Base-by-base conservation (phyloP, 306 rosid genomes). In the Vigna radiata region DNA sequence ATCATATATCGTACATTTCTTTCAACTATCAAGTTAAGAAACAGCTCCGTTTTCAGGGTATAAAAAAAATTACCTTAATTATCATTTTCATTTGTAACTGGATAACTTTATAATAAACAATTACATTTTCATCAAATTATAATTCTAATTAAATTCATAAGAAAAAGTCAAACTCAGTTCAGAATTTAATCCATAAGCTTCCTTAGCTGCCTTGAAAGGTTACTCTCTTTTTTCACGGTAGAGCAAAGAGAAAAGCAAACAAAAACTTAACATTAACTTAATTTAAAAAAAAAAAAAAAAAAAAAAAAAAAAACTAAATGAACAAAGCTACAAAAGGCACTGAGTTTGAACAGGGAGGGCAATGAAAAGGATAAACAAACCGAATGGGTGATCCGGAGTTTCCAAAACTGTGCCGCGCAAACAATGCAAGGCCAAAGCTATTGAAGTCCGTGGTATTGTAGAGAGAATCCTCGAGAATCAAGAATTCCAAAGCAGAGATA, bases 401-500 rank as follows among this genome's bases (percentile, higher is more conserved):
- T 21, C 97, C 99, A 86, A 96, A 92, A 43, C 81, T 77, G 59
- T 83, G 65, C 73, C 98, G 86, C 1, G 90, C 84, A 65, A 91
- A 80, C 90, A 89, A 74, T 46, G 79, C 73, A 64, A 92, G 80
- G 3, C 85, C 91, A 73, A 14, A 67, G 0, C 17, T 70, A 17
- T 44, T 52, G 36, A 92, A 96, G 87, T 91, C 88, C 2, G 97
- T 96, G 31, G 96, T 63, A 60, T 93, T 96, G 49, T 96, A 96
- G 4, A 91, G 79, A 3, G 98, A 91, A 36, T 36, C 77, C 0
- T 72, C 85, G 59, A 92, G 81, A 13, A 86, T 71, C 65, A 92
- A 78, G 33, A 96, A 71, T 85, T 96, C 96, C 81, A 96, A 43
- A 43, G 97, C 86, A 70, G 98, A 92, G 7, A 93, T 82, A 83